Percentiles rank a stretch among this genome's conserved stretches.
Evolutionary conservation across 2,329 filamentous ascomycete genomes (phyloP).

Genomic region (Aureobasidium sp.): DNA sequence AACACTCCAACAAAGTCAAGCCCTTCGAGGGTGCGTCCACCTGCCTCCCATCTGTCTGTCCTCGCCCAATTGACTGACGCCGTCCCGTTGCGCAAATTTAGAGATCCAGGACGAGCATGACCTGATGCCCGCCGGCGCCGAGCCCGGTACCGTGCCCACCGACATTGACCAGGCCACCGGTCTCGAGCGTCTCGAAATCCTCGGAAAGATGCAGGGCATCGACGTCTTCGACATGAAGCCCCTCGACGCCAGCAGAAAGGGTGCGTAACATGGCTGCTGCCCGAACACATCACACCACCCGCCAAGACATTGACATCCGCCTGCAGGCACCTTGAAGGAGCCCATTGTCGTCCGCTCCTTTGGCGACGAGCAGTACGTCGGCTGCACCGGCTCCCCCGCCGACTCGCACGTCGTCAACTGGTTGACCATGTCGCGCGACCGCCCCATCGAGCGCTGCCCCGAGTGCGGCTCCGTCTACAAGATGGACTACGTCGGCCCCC

Average conservation of each 20-base stretch:
- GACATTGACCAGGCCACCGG: slow-evolving; percentile 94
- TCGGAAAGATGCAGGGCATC: slow-evolving; percentile 98
- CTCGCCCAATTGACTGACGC: not conserved
- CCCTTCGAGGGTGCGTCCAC: slow-evolving; percentile 36
- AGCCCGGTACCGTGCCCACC: slow-evolving; percentile 77
- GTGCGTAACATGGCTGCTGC: slow-evolving; percentile 43
- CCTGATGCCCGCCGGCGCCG: slow-evolving; percentile 75
- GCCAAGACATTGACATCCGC: not conserved
- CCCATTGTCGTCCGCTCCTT: slow-evolving; percentile 87
- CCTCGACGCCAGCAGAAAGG: slow-evolving; percentile 80
- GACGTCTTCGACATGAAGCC: slow-evolving; percentile 99
- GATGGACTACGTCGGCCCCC: slow-evolving; percentile 90
- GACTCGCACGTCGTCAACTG: slow-evolving; percentile 89
- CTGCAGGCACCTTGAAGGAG: slow-evolving; percentile 72
- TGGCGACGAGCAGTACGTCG: slow-evolving; percentile 92
- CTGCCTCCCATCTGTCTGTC: not conserved
- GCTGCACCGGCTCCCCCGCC: slow-evolving; percentile 88
- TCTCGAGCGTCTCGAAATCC: slow-evolving; percentile 95
- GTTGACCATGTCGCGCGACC: slow-evolving; percentile 81
- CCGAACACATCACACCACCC: slow-evolving; percentile 3
- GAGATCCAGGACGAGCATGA: slow-evolving; percentile 79
- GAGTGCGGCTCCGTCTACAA: slow-evolving; percentile 97
- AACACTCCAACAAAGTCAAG: slow-evolving; percentile 36
- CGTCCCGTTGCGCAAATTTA: slow-evolving; percentile 35
- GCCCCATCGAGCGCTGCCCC: slow-evolving; percentile 88